These are phyloP conservation scores for Mycena filopes DNA, from an alignment of 768 basidiomycete genomes.

Conservation along the genomic window DNA sequence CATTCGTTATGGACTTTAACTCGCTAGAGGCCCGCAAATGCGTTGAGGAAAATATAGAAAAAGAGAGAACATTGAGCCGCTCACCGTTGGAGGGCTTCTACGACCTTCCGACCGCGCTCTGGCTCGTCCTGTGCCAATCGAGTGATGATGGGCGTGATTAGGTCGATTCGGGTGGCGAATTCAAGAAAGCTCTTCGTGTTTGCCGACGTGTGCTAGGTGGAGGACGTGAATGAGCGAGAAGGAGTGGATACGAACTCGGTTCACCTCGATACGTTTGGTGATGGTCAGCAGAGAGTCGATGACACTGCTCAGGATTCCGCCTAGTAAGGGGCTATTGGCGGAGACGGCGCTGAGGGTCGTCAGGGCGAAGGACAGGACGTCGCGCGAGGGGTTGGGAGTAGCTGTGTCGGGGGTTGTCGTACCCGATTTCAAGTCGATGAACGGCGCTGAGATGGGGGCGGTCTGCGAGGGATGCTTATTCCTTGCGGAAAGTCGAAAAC, in stretches of 20 bases:
- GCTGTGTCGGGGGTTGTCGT: too few species aligned
- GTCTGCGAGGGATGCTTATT: too few species aligned
- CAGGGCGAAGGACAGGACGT: not conserved
- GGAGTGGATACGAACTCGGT: not conserved
- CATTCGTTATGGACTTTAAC: conserved; percentile 10
- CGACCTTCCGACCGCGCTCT: not conserved
- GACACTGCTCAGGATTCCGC: not conserved
- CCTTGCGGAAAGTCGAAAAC: too few species aligned
- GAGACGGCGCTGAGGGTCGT: conserved; percentile 7
- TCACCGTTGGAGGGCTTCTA: conserved; percentile 10
- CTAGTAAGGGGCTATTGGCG: conserved; percentile 14
- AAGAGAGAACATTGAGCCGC: too few species aligned
- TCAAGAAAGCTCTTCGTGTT: conserved; percentile 4
- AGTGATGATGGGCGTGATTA: conserved; percentile 8
- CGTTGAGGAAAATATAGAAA: not conserved
- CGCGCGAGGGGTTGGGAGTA: not conserved
- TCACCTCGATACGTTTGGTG: conserved; percentile 6
- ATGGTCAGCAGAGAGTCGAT: conserved; percentile 17
- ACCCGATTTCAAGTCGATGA: too few species aligned
- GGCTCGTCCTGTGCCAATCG: not conserved
- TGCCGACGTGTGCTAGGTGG: conserved; percentile 14
- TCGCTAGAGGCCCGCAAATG: conserved; percentile 1
- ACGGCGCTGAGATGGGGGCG: too few species aligned
- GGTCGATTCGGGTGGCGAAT: conserved; percentile 17
- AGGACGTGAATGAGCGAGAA: not conserved